phyloP scores from a whole-genome alignment of 352 stramenopile species.

The Globisporangium radiosum region DNA sequence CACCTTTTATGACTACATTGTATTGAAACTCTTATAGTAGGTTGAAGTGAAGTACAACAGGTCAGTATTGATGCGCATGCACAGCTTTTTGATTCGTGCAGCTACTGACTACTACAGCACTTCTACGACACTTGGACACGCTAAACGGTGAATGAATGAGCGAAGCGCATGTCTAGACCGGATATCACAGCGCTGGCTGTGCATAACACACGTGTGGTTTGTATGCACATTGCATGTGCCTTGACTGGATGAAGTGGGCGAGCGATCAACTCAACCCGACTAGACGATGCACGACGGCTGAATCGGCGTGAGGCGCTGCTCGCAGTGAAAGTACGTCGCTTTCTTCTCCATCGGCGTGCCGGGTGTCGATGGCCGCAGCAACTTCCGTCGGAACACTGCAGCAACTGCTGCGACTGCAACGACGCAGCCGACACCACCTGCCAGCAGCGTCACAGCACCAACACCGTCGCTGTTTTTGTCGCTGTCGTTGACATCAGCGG shows the following conservation, averaged over 20 bases:
- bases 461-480: background rate
- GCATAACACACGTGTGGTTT: no score
- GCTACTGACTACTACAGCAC: no score
- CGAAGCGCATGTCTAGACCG: no score
- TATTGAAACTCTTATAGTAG: no score
- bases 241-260: background rate
- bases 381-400: conserved; percentile 16
- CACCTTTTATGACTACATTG: no score
- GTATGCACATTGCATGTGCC: background rate
- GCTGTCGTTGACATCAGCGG: background rate
- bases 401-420: conserved; percentile 18
- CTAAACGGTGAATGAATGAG: no score
- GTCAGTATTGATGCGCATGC: no score
- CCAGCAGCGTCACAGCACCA: conserved; percentile 14
- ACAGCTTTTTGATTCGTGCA: no score
- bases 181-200: no score
- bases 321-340: conserved; percentile 30
- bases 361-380: conserved; percentile 15
- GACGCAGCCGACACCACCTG: conserved; percentile 14
- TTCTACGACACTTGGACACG: no score
- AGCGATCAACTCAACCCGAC: background rate
- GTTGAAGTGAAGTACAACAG: no score
- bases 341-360: conserved; percentile 25
- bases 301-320: conserved; percentile 22
- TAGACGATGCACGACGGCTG: conserved; percentile 11